Evolutionary conservation across 495 filamentous ascomycete species (phyloP).

Genomic region (Pyronema domesticum): DNA sequence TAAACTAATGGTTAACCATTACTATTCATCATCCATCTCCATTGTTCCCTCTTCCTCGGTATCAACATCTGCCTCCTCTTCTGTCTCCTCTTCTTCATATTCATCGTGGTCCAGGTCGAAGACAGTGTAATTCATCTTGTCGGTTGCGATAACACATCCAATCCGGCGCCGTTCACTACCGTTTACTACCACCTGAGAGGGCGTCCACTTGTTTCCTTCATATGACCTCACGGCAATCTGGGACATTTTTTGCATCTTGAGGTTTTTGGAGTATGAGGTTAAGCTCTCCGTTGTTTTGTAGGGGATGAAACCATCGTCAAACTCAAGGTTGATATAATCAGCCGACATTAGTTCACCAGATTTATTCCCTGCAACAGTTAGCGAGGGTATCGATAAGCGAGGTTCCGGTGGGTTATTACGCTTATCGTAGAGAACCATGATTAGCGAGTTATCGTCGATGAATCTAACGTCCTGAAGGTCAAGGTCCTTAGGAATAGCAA

Average conservation of each 20-base stretch:
- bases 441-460: conserved; percentile 35
- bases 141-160: conserved; percentile 38
- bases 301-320: conserved; percentile 25
- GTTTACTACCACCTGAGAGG: conserved; percentile 35
- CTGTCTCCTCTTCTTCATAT: conserved; percentile 15
- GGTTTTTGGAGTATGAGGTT: conserved; percentile 7
- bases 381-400: neutral
- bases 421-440: conserved; percentile 31
- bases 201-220: conserved; percentile 28
- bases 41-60: conserved; percentile 20
- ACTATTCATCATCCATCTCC: neutral
- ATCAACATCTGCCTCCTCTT: conserved; percentile 11
- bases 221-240: conserved; percentile 19
- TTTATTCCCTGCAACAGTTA: neutral
- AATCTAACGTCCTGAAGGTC: conserved; percentile 38
- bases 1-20: neutral
- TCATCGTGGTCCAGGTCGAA: conserved; percentile 35
- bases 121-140: conserved; percentile 38
- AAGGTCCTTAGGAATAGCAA: conserved; percentile 23
- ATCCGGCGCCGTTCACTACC: conserved; percentile 36
- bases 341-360: conserved; percentile 15
- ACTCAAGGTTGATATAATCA: conserved; percentile 23
- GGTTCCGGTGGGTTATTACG: conserved; percentile 23
- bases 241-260: conserved; percentile 13
- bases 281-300: conserved; percentile 17